phyloP scores from a whole-genome alignment of 1,284 basidiomycete species.

The Gomphus bonarii region DNA sequence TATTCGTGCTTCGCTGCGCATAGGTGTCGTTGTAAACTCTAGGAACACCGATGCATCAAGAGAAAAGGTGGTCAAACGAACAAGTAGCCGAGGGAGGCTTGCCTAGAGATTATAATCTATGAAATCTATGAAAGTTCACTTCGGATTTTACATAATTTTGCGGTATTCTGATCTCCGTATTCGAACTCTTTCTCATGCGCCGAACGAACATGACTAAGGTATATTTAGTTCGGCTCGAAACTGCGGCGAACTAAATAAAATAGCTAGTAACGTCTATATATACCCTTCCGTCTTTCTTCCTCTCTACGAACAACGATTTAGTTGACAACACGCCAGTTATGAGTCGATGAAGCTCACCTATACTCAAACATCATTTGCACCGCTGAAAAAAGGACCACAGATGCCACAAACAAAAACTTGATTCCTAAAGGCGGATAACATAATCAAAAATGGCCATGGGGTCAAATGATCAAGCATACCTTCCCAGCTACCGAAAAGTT shows the following conservation, averaged over 20 bases:
- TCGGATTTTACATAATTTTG: no score
- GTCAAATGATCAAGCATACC: conserved; percentile 32
- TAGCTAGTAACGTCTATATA: conserved; percentile 3
- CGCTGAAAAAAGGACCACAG: conserved; percentile 67
- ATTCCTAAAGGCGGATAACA: conserved; percentile 37
- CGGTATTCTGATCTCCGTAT: no score
- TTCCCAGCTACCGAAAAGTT: conserved; percentile 55
- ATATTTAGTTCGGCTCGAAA: background rate
- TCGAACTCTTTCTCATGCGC: no score
- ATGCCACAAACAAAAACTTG: conserved; percentile 54
- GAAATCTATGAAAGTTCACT: no score
- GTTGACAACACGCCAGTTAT: background rate
- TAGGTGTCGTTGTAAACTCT: no score
- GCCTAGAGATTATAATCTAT: no score
- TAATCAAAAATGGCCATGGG: conserved; percentile 1
- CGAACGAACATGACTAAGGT: no score
- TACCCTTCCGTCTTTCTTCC: conserved; percentile 10
- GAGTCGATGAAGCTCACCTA: conserved; percentile 34
- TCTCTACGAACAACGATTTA: background rate
- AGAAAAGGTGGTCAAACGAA: no score
- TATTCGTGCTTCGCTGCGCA: no score
- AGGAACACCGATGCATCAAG: no score
- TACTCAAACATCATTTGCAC: conserved; percentile 96
- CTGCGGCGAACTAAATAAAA: background rate
- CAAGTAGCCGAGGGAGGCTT: no score